Evolutionary conservation across 2,329 filamentous ascomycete species (phyloP), one percentile per base, ranked within the genome.

Genomic region (Aspergillus fischeri): DNA sequence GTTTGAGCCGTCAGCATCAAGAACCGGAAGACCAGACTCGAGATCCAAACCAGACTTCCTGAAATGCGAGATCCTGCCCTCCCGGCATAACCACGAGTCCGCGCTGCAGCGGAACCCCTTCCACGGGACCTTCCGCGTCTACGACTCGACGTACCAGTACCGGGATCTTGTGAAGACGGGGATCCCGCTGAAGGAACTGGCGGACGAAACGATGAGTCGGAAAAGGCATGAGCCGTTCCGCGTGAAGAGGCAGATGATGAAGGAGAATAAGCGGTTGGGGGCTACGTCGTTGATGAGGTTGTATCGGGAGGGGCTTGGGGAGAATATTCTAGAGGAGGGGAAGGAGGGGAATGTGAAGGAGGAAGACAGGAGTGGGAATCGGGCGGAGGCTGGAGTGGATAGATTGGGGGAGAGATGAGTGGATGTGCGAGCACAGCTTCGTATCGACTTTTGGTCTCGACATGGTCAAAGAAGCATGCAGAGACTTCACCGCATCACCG

Each of bases 31-130:
- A 48, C 20, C 51, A 35, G 14, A 35, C 5, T 5, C 32, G 7
- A 17, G 14, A 35, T 6, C 5, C 32, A 17, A 17, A 17, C 32
- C 42, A 14, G 27, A 32, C 29, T 21, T 50, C 55, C 58, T 74
- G 24, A 62, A 55, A 35, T 71, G 71, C 61, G 61, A 55, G 1
- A 68, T 75, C 32, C 54, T 66, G 20, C 32, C 54, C 0, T 69
- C 70, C 4, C 51, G 61, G 1, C 66, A 73, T 47, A 68, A 73
- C 54, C 72, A 75, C 55, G 58, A 56, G 17, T 60, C 57, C 17
- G 61, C 61, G 3, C 57, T 72, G 24, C 57, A 57, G 35, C 67
- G 70, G 27, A 75, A 73, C 52, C 71, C 72, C 1, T 76, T 70
- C 58, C 61, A 72, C 56, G 55, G 54, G 7, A 47, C 59, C 10